phyloP scores from a whole-genome alignment of 2,329 filamentous ascomycete species.

The Exophiala sp. region DNA sequence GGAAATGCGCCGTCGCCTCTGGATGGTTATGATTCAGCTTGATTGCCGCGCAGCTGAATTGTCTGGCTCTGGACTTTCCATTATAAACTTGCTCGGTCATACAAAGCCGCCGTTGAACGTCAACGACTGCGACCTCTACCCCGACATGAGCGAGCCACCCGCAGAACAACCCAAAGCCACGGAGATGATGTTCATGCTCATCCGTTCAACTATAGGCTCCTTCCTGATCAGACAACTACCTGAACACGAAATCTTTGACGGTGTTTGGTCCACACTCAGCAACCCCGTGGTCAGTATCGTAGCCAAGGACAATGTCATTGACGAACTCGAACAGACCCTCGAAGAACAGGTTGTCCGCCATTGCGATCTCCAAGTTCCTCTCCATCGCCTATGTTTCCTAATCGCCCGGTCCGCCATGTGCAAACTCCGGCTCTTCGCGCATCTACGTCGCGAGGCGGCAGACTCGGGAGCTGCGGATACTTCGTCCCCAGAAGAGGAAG shows the following conservation, averaged over 20 bases:
- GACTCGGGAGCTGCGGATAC: slow-evolving; percentile 28
- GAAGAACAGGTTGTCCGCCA: slow-evolving; percentile 54
- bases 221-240: slow-evolving; percentile 33
- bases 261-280: slow-evolving; percentile 17
- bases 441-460: slow-evolving; percentile 38
- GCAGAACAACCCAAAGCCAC: slow-evolving; percentile 22
- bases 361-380: slow-evolving; percentile 47
- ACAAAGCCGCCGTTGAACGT: slow-evolving; percentile 42
- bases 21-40: slow-evolving; percentile 44
- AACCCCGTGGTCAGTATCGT: slow-evolving; percentile 18
- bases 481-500: slow-evolving; percentile 30
- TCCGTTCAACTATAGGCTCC: slow-evolving; percentile 61
- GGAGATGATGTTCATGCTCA: slow-evolving; percentile 58
- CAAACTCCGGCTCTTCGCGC: slow-evolving; percentile 43
- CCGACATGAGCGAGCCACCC: slow-evolving; percentile 37
- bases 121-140: slow-evolving; percentile 40
- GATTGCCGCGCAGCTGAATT: slow-evolving; percentile 35
- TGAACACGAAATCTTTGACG: slow-evolving; percentile 14
- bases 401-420: slow-evolving; percentile 42
- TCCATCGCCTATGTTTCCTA: slow-evolving; percentile 41
- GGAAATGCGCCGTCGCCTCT: slow-evolving; percentile 37
- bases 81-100: slow-evolving; percentile 37
- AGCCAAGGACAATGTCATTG: slow-evolving; percentile 33
- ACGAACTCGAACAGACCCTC: slow-evolving; percentile 47
- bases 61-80: slow-evolving; percentile 22